These are phyloP conservation scores for Tetradesmus obliquus DNA, from an alignment of 139 green algal species.

Conservation along the genomic window DNA sequence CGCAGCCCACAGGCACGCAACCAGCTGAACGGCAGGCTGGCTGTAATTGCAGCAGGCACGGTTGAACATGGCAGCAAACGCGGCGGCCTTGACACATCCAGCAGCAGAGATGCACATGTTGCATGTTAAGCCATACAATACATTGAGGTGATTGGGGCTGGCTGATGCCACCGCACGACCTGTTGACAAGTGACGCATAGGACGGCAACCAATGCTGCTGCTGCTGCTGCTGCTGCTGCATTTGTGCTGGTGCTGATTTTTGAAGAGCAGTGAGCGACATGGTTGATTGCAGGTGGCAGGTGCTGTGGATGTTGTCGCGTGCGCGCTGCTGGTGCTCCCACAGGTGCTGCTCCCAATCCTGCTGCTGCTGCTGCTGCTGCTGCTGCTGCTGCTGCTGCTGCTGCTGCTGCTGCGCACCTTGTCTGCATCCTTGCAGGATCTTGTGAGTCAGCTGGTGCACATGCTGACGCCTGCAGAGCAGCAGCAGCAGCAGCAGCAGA, in stretches of 20 bases:
- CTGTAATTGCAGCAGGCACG: constrained; percentile 7
- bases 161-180: no score
- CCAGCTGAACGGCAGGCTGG: constrained; percentile 37
- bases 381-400: not conserved
- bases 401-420: constrained; percentile 19
- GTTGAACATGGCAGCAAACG: not conserved
- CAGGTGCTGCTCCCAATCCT: not conserved
- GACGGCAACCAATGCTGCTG: not conserved
- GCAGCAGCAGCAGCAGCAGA: not conserved
- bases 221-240: not conserved
- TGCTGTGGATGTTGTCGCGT: no score
- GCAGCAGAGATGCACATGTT: not conserved
- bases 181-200: no score
- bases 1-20: constrained; percentile 9
- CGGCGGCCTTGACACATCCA: not conserved
- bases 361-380: not conserved
- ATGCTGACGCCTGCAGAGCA: constrained; percentile 38
- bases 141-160: not conserved
- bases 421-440: constrained; percentile 26
- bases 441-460: constrained; percentile 44
- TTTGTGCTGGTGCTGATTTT: not conserved
- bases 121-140: no score
- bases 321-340: no score
- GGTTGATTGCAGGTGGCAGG: no score
- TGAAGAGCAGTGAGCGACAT: no score